phyloP scores from a whole-genome alignment of 495 filamentous ascomycete genomes.

The Penicillium antarcticum region DNA sequence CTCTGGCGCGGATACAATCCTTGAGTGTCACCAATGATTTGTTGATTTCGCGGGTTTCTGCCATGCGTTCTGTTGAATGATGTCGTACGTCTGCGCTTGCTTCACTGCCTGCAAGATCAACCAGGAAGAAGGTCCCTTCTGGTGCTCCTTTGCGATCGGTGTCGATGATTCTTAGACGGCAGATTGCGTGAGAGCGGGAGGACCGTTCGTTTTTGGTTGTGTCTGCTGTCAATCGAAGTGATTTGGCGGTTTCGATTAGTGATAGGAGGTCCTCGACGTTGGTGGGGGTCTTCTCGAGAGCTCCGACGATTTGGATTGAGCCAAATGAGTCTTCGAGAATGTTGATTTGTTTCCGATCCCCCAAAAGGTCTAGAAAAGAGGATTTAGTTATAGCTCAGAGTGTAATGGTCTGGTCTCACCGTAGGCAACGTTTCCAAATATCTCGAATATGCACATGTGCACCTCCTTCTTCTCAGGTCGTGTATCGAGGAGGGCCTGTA shows the following conservation, averaged over 20 bases:
- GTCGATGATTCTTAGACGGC: constrained; percentile 41
- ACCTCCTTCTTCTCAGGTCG: constrained; percentile 20
- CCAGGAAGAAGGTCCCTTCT: constrained; percentile 41
- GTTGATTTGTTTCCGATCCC: no score
- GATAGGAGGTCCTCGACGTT: constrained; percentile 14
- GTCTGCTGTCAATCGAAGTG: constrained; percentile 15
- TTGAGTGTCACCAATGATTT: constrained; percentile 37
- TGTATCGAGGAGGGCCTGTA: constrained; percentile 20
- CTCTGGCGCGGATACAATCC: constrained; percentile 32
- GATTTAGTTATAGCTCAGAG: not conserved
- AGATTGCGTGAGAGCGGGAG: constrained; percentile 47
- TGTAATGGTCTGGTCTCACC: constrained; percentile 1
- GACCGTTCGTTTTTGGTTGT: constrained; percentile 44
- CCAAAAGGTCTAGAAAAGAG: no score
- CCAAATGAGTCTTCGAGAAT: constrained; percentile 2
- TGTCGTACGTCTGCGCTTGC: constrained; percentile 21
- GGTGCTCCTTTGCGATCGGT: constrained; percentile 4
- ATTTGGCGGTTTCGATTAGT: constrained; percentile 19
- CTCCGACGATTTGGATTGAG: constrained; percentile 25
- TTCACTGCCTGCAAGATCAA: constrained; percentile 49
- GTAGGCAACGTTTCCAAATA: constrained; percentile 28
- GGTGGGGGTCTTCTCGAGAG: constrained; percentile 10
- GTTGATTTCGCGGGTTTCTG: constrained; percentile 46
- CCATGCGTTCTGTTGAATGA: constrained; percentile 33
- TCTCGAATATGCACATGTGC: constrained; percentile 27